phyloP scores from a whole-genome alignment of 441 rosid species.

The Adansonia rubrostipa region DNA sequence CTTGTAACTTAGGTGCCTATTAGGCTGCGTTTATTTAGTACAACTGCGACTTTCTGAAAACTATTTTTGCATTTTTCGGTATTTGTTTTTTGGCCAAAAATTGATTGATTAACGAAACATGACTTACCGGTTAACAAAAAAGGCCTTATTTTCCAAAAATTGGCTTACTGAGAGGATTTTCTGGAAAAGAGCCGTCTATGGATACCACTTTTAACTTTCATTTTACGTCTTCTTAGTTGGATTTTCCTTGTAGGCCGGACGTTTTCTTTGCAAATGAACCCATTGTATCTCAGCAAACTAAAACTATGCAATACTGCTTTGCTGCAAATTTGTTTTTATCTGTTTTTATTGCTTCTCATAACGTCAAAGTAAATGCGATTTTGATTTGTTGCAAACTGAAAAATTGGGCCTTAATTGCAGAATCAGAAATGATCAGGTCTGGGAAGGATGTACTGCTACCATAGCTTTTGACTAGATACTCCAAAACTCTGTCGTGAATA shows the following conservation, averaged over 20 bases:
- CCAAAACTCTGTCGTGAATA: too few species aligned
- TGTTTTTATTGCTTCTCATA: background rate
- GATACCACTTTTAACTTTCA: background rate
- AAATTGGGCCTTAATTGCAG: background rate
- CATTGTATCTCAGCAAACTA: background rate
- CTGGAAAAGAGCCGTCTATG: too few species aligned
- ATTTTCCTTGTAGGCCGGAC: background rate
- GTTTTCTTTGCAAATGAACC: background rate
- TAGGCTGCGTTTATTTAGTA: too few species aligned
- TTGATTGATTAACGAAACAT: too few species aligned
- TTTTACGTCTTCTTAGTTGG: background rate
- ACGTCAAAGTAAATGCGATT: background rate
- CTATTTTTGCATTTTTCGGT: too few species aligned
- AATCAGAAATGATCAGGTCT: background rate
- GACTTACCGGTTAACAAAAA: too few species aligned
- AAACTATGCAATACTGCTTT: background rate
- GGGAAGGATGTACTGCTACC: background rate
- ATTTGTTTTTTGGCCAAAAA: too few species aligned
- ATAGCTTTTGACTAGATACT: slow-evolving; percentile 2
- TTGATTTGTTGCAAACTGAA: background rate
- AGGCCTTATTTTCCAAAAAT: too few species aligned
- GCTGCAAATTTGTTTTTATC: too few species aligned
- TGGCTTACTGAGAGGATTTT: too few species aligned
- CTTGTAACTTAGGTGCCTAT: too few species aligned
- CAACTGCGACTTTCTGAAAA: too few species aligned